phyloP scores from a whole-genome alignment of 176 grass and related monocot species.

The Hordeum vulgare region MorexV3_pseudomolecules_assembly NC_058520.1:466862374-466862873 shows the following conservation, averaged over 20 bases:
- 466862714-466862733: slow-evolving; percentile 26
- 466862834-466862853: slow-evolving; percentile 72
- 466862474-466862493: not conserved
- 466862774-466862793: slow-evolving; percentile 6
- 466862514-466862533: not conserved
- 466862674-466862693: slow-evolving; percentile 66
- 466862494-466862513: no score
- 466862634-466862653: slow-evolving; percentile 11
- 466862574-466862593: not conserved
- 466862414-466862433: slow-evolving; percentile 16
- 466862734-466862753: slow-evolving; percentile 20
- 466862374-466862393: not conserved
- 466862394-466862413: not conserved
- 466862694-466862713: slow-evolving; percentile 48
- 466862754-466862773: slow-evolving; percentile 47
- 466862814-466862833: slow-evolving; percentile 79
- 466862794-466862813: slow-evolving; percentile 53
- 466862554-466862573: not conserved
- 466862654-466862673: slow-evolving; percentile 41
- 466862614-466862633: not conserved
- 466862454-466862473: not conserved
- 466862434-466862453: not conserved
- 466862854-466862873: slow-evolving; percentile 39
- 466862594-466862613: not conserved
- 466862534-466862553: not conserved